Evolutionary conservation across 345 rosid species (phyloP).

Genomic region (Kernera saxatilis): DNA sequence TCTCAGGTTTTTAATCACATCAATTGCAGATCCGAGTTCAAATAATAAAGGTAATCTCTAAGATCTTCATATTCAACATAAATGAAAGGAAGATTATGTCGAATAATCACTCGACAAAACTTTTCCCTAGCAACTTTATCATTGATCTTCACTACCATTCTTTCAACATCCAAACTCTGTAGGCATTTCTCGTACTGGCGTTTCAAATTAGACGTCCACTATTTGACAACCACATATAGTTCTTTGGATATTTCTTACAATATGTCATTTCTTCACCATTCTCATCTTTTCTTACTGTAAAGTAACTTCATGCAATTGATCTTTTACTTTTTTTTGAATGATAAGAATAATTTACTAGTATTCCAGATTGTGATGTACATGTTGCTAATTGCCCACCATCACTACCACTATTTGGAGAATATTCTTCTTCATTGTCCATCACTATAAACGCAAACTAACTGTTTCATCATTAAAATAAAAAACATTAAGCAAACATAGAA

Average conservation of each 20-base stretch:
- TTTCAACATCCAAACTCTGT: not conserved
- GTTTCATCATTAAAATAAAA: no score
- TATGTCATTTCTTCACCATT: not conserved
- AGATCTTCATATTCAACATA: not conserved
- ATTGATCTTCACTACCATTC: not conserved
- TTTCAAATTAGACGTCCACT: not conserved
- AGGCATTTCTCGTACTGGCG: not conserved
- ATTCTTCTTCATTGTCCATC: no score
- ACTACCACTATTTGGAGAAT: no score
- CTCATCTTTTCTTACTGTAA: not conserved
- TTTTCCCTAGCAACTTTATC: not conserved
- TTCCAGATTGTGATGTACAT: not conserved
- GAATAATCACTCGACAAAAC: not conserved
- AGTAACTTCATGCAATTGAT: not conserved
- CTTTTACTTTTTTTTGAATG: no score
- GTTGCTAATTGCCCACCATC: no score
- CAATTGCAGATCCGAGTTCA: not conserved
- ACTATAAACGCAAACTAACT: no score
- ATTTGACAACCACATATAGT: not conserved
- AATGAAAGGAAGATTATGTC: not conserved
- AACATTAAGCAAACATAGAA: no score
- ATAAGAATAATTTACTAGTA: not conserved
- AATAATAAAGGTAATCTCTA: not conserved
- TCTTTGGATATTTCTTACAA: not conserved
- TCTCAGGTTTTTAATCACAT: not conserved